phyloP scores from a whole-genome alignment of 2,329 filamentous ascomycete genomes.

The Ampelomyces quisqualis region DNA sequence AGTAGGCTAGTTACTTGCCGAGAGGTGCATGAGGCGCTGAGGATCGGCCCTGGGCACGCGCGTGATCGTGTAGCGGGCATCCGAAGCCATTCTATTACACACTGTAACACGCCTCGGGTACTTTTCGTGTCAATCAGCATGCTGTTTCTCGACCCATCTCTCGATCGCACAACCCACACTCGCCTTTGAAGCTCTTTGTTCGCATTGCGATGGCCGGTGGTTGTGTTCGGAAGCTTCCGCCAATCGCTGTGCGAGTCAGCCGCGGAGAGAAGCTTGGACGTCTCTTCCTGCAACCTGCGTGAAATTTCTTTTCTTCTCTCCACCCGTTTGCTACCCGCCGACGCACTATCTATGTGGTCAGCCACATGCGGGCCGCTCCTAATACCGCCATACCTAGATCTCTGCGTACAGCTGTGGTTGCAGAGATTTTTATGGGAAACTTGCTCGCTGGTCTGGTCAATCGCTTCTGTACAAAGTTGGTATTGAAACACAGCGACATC shows the following conservation, averaged over 20 bases:
- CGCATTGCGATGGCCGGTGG: slow-evolving; percentile 5
- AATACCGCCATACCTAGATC: slow-evolving; percentile 3
- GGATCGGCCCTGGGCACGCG: slow-evolving; percentile 17
- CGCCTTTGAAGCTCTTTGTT: not conserved
- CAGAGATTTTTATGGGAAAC: slow-evolving; percentile 17
- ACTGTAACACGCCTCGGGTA: slow-evolving; percentile 9
- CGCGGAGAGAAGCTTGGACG: slow-evolving; percentile 18
- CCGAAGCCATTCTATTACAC: slow-evolving; percentile 12
- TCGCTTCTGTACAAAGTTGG: too few species aligned
- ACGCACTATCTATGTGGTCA: slow-evolving; percentile 11
- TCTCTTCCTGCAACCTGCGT: slow-evolving; percentile 5
- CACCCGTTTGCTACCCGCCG: slow-evolving; percentile 24
- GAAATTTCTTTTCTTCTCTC: slow-evolving; percentile 18
- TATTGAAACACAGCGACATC: too few species aligned
- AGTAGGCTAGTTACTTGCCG: too few species aligned
- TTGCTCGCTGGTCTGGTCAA: not conserved
- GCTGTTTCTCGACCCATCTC: not conserved
- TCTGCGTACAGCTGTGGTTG: slow-evolving; percentile 5
- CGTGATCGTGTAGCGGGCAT: slow-evolving; percentile 22
- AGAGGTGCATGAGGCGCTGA: slow-evolving; percentile 15
- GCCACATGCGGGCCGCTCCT: slow-evolving; percentile 6
- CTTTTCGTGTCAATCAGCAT: not conserved
- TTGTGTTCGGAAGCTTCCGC: slow-evolving; percentile 11
- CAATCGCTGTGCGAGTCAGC: slow-evolving; percentile 25
- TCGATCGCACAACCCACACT: not conserved